These are phyloP conservation scores for Cystoderma amianthinum DNA, from an alignment of 768 basidiomycete species.

Conservation along the genomic window DNA sequence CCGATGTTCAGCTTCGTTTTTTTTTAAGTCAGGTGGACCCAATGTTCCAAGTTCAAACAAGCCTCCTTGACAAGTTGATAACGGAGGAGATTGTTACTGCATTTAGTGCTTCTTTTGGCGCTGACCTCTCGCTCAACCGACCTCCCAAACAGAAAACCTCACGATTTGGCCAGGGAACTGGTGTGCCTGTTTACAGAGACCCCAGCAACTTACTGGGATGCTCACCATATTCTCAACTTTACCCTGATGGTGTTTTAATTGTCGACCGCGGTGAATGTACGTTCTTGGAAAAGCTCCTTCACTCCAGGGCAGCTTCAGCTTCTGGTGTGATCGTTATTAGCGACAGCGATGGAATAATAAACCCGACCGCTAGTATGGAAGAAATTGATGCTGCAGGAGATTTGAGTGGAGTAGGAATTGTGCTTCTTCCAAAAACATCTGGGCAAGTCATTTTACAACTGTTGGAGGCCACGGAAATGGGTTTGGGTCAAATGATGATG, in stretches of 20 bases:
- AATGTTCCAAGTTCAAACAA: conserved; percentile 29
- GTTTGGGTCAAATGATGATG: conserved; percentile 44
- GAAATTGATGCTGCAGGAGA: conserved; percentile 55
- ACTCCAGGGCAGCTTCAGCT: conserved; percentile 66
- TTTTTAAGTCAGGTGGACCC: conserved; percentile 48
- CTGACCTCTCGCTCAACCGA: conserved; percentile 35
- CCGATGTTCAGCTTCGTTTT: conserved; percentile 53
- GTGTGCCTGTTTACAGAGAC: conserved; percentile 50
- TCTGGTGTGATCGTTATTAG: conserved; percentile 74
- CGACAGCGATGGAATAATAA: conserved; percentile 50
- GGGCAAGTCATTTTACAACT: conserved; percentile 51
- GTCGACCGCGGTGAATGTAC: conserved; percentile 79
- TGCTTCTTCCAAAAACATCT: conserved; percentile 47
- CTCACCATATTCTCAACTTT: conserved; percentile 36
- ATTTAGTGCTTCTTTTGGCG: conserved; percentile 67
- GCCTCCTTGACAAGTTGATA: conserved; percentile 23
- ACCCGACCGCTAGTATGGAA: conserved; percentile 54
- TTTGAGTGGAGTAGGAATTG: conserved; percentile 49
- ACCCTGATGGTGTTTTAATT: conserved; percentile 50
- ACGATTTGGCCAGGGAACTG: conserved; percentile 42
- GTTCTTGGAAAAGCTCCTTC: conserved; percentile 76
- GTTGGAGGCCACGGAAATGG: conserved; percentile 42
- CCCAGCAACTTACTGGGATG: conserved; percentile 54
- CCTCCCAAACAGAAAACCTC: conserved; percentile 9
- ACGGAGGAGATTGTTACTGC: conserved; percentile 49